Evolutionary conservation across 441 rosid species (phyloP).

Genomic region (Pelargonium exstipulatum): DNA sequence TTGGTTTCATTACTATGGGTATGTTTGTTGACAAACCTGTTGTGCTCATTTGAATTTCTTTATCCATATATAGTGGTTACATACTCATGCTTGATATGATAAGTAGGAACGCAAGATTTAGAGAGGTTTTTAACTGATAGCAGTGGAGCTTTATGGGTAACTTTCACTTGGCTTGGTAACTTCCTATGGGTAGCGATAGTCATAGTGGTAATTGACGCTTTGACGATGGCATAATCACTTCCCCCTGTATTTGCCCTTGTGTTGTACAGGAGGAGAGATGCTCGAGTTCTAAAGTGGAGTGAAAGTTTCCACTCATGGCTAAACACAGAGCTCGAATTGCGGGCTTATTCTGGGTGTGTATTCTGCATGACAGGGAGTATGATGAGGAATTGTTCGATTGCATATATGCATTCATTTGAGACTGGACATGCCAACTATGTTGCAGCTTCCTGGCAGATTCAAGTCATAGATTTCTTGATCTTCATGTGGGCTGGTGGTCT

Average conservation of each 20-base stretch:
- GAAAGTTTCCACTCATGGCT: constrained; percentile 47
- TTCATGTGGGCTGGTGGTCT: constrained; percentile 24
- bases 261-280: constrained; percentile 65
- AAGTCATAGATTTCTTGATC: constrained; percentile 24
- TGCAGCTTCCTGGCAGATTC: constrained; percentile 33
- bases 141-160: constrained; percentile 28
- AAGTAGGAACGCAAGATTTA: constrained; percentile 32
- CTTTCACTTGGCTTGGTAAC: constrained; percentile 17
- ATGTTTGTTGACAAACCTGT: constrained; percentile 19
- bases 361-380: constrained; percentile 36
- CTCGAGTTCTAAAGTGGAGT: constrained; percentile 53
- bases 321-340: constrained; percentile 40
- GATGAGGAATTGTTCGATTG: constrained; percentile 36
- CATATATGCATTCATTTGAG: constrained; percentile 34
- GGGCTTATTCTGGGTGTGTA: constrained; percentile 36
- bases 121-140: constrained; percentile 27
- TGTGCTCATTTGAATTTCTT: constrained; percentile 1
- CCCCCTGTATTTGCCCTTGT: constrained; percentile 71
- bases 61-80: constrained; percentile 19
- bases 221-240: constrained; percentile 63
- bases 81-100: constrained; percentile 30
- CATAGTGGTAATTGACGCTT: constrained; percentile 46
- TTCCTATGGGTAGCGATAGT: constrained; percentile 33
- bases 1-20: constrained; percentile 27
- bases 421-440: constrained; percentile 26